Evolutionary conservation across 1,139 yeast species (phyloP), one percentile per base, ranked within the genome.

Genomic region (Saccharomycopsis crataegensis): DNA sequence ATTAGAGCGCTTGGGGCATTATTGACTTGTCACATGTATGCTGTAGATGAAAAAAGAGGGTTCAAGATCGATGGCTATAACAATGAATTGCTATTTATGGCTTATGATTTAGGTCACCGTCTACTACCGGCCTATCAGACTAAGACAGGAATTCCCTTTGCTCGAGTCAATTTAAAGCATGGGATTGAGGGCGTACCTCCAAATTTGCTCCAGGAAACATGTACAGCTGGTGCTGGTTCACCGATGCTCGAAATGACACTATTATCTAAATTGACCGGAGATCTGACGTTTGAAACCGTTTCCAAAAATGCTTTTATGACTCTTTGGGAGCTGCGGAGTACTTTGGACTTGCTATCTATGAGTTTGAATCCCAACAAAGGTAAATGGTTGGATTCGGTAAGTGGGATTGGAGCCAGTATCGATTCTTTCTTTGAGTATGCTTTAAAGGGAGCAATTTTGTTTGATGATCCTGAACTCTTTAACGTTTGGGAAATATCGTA

Each of bases 381-480:
- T 37, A 64, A 67, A 40, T 83, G 90, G 82, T 70, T 73, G 43
- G 85, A 85, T 54, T 67, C 77, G 0, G 70, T 82, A 45, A 79
- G 93, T 0, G 96, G 97, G 0, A 76, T 87, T 8, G 98, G 98
- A 0, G 97, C 98, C 0, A 86, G 96, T 2, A 79, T 88, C n/a
- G 98, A 91, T 68, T 89, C 96, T 0, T 88, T 87, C 62, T 91
- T 86, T 65, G 98, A 91, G 64, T 88, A 91, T 65, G 87, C 96
- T 0, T 74, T 88, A 42, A 91, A 91, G 64, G 81, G 83, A 32
- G 73, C 91, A 2, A 78, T 90, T 11, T 63, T 91, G 8, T 89
- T 90, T 59, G 74, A 86, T 61, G 96, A 90, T 64, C 72, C 74
- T 14, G 70, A 75, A 40, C 73, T 86, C 65, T 73, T 77, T 68